Conservation (phyloP, 306 rosid genomes). For the Prunus mira region DNA sequence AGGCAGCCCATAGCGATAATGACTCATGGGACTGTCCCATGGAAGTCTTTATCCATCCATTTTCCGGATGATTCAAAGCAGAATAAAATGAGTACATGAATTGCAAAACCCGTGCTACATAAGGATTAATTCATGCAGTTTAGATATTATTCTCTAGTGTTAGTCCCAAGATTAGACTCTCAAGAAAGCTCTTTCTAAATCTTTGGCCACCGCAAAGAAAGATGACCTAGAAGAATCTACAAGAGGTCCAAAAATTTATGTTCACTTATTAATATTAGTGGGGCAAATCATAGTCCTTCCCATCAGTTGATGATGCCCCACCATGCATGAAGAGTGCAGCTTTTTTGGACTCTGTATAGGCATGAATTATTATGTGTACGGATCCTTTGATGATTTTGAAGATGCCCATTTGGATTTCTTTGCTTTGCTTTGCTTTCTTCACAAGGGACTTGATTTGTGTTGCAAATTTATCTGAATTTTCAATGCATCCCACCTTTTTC, state of each 20-base stretch:
- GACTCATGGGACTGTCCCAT: neutral
- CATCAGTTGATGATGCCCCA: neutral
- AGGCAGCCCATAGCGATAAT: no score
- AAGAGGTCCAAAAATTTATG: neutral
- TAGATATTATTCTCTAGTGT: neutral
- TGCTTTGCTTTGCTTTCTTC: slow-evolving; percentile 5
- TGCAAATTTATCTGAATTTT: neutral
- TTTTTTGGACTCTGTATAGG: neutral
- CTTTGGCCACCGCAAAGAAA: neutral
- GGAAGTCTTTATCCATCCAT: neutral
- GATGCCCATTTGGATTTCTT: neutral
- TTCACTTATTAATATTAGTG: neutral
- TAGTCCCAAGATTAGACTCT: neutral
- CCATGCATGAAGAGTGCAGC: neutral
- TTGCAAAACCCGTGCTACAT: no score
- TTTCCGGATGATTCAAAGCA: no score
- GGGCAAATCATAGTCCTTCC: neutral
- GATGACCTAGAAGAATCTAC: neutral
- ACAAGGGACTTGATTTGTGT: neutral
- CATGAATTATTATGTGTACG: neutral
- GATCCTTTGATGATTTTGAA: neutral
- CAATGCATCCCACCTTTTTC: neutral
- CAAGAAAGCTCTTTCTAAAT: slow-evolving; percentile 1
- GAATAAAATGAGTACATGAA: no score
- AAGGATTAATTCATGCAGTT: neutral